phyloP scores from a whole-genome alignment of 805 yeast genomes.

The Blastobotrys muscicola region DNA sequence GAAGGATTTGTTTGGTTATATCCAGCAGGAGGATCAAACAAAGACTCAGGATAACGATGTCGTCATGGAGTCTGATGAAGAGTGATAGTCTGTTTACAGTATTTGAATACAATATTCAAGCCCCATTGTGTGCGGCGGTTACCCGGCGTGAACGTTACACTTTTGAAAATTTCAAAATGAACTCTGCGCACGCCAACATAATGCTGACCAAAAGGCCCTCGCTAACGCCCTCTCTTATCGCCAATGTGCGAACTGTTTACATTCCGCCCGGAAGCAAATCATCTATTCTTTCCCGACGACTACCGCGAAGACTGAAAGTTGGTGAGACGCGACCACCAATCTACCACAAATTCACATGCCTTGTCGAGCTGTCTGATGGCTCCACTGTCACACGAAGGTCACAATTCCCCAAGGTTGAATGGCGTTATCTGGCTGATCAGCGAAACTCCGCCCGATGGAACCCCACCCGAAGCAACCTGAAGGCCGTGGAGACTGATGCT shows the following conservation, averaged over 20 bases:
- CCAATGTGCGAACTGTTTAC: conserved; percentile 9
- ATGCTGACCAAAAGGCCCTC: background rate
- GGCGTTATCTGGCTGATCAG: conserved; percentile 80
- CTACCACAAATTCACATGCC: conserved; percentile 79
- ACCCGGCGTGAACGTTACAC: background rate
- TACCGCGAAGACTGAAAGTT: conserved; percentile 23
- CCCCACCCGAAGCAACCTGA: conserved; percentile 69
- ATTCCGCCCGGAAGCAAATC: conserved; percentile 13
- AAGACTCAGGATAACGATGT: background rate
- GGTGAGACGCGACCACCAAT: conserved; percentile 94
- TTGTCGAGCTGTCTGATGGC: conserved; percentile 90
- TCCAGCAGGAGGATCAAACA: conserved; percentile 5
- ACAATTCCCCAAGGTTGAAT: conserved; percentile 79
- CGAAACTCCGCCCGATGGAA: conserved; percentile 86
- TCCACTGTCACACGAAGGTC: conserved; percentile 77
- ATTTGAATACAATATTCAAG: background rate
- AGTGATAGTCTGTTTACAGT: no score
- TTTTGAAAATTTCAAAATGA: background rate
- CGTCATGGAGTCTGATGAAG: background rate
- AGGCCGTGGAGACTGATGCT: conserved; percentile 68
- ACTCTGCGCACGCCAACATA: background rate
- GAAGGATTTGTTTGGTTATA: conserved; percentile 6
- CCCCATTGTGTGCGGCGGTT: background rate
- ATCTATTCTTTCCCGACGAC: conserved; percentile 11
- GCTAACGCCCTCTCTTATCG: no score